Evolutionary conservation across 768 basidiomycete species (phyloP).

Genomic region (Trametopsis cervina): DNA sequence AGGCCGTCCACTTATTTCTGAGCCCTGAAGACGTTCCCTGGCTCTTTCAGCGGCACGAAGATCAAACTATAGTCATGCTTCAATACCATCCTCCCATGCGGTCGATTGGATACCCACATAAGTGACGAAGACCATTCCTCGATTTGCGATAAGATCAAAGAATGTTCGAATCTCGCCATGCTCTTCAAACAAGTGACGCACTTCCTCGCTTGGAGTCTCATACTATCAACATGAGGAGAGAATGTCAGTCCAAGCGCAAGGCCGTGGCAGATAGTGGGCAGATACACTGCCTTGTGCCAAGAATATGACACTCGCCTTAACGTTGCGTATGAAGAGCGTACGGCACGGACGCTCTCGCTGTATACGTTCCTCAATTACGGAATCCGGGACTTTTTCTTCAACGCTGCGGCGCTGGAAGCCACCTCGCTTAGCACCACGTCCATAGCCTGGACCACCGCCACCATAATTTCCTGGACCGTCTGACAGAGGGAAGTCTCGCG

Average conservation of each 20-base stretch:
- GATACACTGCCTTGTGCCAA: too few species aligned
- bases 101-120: slow-evolving; percentile 60
- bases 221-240: slow-evolving; percentile 43
- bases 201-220: slow-evolving; percentile 81
- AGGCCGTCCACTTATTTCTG: slow-evolving; percentile 79
- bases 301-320: slow-evolving; percentile 69
- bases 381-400: slow-evolving; percentile 87
- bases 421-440: slow-evolving; percentile 29
- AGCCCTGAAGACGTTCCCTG: slow-evolving; percentile 84
- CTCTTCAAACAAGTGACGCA: slow-evolving; percentile 81
- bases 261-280: too few species aligned
- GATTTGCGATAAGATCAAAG: slow-evolving; percentile 88
- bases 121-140: slow-evolving; percentile 99
- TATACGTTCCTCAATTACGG: slow-evolving; percentile 90
- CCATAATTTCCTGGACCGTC: slow-evolving; percentile 57
- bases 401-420: slow-evolving; percentile 57
- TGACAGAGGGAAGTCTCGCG: slow-evolving; percentile 35
- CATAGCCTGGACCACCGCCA: slow-evolving; percentile 29
- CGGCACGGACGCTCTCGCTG: slow-evolving; percentile 92
- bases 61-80: slow-evolving; percentile 67
- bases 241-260: too few species aligned
- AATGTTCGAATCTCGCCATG: slow-evolving; percentile 96
- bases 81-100: background rate
- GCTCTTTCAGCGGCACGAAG: slow-evolving; percentile 90
- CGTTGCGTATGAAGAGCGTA: slow-evolving; percentile 94